phyloP scores from a whole-genome alignment of 2,329 filamentous ascomycete species.

The Alternaria dauci region DNA sequence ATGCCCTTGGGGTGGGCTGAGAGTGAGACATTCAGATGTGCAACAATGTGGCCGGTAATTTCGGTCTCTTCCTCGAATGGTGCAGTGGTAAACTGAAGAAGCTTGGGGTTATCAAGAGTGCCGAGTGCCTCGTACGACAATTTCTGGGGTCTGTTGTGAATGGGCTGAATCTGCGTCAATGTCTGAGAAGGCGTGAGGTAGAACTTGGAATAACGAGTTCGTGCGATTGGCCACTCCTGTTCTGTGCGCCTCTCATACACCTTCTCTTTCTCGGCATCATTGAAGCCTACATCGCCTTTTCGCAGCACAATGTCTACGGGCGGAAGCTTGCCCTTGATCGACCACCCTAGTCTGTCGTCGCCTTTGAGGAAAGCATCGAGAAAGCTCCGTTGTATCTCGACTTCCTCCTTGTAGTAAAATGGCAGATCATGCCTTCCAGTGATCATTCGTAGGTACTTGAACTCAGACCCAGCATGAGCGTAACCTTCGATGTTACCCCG shows the following conservation, averaged over 20 bases:
- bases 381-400: conserved; percentile 72
- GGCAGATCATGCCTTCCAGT: conserved; percentile 75
- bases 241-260: conserved; percentile 65
- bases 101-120: conserved; percentile 61
- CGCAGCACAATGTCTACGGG: conserved; percentile 69
- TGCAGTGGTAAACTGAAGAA: conserved; percentile 65
- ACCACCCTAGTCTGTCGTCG: conserved; percentile 70
- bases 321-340: conserved; percentile 64
- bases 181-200: conserved; percentile 62
- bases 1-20: conserved; percentile 50
- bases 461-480: conserved; percentile 67
- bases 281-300: conserved; percentile 72
- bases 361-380: conserved; percentile 75
- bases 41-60: conserved; percentile 72
- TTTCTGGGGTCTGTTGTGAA: conserved; percentile 46
- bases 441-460: conserved; percentile 75
- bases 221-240: conserved; percentile 71
- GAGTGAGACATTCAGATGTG: conserved; percentile 69
- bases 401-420: conserved; percentile 75
- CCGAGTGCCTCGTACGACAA: conserved; percentile 69
- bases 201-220: conserved; percentile 70
- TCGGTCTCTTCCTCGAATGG: conserved; percentile 71
- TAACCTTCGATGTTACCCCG: conserved; percentile 75
- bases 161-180: conserved; percentile 51
- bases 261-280: conserved; percentile 68